A percentile compares a stretch with the other conserved stretches of the same genome.
phyloP scores from a whole-genome alignment of 2,329 filamentous ascomycete species.

The Nigrograna mackinnonii region DNA sequence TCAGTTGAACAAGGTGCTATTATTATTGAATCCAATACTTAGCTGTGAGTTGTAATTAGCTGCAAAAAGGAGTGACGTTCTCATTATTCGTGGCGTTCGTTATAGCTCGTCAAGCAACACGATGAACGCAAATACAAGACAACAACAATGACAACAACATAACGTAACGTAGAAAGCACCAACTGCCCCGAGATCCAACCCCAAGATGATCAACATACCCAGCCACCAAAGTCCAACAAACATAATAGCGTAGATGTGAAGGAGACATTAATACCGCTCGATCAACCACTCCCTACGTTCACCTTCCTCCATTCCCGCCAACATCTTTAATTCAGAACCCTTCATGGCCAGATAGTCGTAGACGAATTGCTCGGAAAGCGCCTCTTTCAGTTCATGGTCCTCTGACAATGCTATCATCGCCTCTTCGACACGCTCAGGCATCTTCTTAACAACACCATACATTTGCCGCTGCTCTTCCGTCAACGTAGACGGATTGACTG shows the following conservation, averaged over 20 bases:
- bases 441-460: slow-evolving; percentile 57
- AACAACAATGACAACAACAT: too few relatives aligned
- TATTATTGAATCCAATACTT: too few relatives aligned
- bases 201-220: too few relatives aligned
- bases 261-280: slow-evolving; percentile 61
- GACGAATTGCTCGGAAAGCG: slow-evolving; percentile 57
- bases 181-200: too few relatives aligned
- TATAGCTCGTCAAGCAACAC: too few relatives aligned
- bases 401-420: slow-evolving; percentile 57
- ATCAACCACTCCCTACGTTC: slow-evolving; percentile 63
- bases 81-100: too few relatives aligned
- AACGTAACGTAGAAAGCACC: too few relatives aligned
- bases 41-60: too few relatives aligned
- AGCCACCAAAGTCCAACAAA: too few relatives aligned
- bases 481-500: slow-evolving; percentile 24
- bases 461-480: slow-evolving; percentile 47
- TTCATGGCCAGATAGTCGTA: slow-evolving; percentile 63
- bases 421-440: slow-evolving; percentile 60
- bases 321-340: slow-evolving; percentile 57
- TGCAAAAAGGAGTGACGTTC: too few relatives aligned
- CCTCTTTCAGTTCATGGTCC: slow-evolving; percentile 51
- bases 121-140: too few relatives aligned
- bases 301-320: slow-evolving; percentile 53
- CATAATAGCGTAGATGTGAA: slow-evolving; percentile 22
- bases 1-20: too few relatives aligned